Base-by-base conservation (phyloP, 768 basidiomycete species). In the Termitomyces sp. region DNA sequence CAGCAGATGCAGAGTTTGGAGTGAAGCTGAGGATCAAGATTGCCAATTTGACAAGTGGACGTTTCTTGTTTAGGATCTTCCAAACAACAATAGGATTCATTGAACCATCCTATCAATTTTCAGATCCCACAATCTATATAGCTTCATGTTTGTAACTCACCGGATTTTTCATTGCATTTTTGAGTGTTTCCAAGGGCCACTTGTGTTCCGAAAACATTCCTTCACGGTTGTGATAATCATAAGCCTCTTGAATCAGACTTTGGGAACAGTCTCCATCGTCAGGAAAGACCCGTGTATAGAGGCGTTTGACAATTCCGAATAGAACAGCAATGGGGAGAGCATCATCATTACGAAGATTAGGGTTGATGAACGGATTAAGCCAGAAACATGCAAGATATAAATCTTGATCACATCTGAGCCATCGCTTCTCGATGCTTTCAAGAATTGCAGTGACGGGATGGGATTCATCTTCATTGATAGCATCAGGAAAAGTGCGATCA, bases 11-110 rank as follows among this genome's bases (percentile, higher is more conserved):
- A n/a, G n/a, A n/a, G n/a, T n/a, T n/a, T n/a, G n/a, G n/a, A n/a
- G n/a, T n/a, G n/a, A n/a, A n/a, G n/a, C n/a, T n/a, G n/a, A n/a
- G n/a, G n/a, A n/a, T n/a, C n/a, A n/a, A n/a, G n/a, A n/a, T n/a
- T n/a, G n/a, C n/a, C n/a, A n/a, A n/a, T n/a, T n/a, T n/a, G n/a
- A 67, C 58, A 32, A 71, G 61, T 20, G 62, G 30, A 56, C 40
- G 16, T 2, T 61, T 36, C 32, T 59, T 47, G 55, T 58, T 57
- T 6, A 64, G 9, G 46, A 48, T 53, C 59, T 58, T 62, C 48
- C 28, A 63, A 47, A 56, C 55, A 63, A 33, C 40, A 4, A 54
- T 41, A 4, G 56, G 33, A 41, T 54, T 23, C 14, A 48, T 55
- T 36, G 32, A 28, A 28, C 50, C 5, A 33, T 57, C 32, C 30